Evolutionary conservation across 805 yeast genomes (phyloP).

Genomic region (Lachancea quebecensis): DNA sequence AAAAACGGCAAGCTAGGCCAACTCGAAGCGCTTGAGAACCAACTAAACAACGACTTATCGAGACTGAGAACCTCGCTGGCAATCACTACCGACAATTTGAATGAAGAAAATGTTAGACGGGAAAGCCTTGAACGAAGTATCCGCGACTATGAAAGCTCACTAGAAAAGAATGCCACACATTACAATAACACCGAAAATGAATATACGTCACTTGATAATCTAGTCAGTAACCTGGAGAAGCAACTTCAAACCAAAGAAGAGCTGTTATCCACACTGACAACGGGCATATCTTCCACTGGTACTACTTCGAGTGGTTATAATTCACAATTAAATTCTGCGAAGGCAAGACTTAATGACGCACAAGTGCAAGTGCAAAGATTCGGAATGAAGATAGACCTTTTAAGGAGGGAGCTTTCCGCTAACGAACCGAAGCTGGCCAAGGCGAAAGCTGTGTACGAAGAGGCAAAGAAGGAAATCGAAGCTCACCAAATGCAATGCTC

Average conservation of each 20-base stretch:
- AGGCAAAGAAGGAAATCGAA: constrained; percentile 35
- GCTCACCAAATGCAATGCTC: constrained; percentile 31
- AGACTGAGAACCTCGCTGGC: constrained; percentile 60
- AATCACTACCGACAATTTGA: constrained; percentile 48
- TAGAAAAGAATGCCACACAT: constrained; percentile 33
- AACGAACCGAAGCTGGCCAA: constrained; percentile 42
- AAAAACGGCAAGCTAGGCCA: constrained; percentile 56
- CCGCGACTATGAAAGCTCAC: constrained; percentile 27
- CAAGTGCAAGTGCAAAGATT: constrained; percentile 53
- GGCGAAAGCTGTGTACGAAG: constrained; percentile 47
- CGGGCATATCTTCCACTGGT: constrained; percentile 86
- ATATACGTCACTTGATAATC: constrained; percentile 38
- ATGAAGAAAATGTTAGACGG: constrained; percentile 43
- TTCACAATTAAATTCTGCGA: constrained; percentile 60
- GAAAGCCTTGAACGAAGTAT: constrained; percentile 32
- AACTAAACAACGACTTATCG: constrained; percentile 54
- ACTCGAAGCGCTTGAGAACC: constrained; percentile 51
- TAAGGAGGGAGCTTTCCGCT: constrained; percentile 42
- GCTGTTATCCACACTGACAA: constrained; percentile 68
- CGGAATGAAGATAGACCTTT: constrained; percentile 50
- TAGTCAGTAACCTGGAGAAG: constrained; percentile 41
- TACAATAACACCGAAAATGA: constrained; percentile 39
- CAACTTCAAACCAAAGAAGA: constrained; percentile 62
- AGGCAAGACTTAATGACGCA: constrained; percentile 46
- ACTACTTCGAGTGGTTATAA: constrained; percentile 67